Evolutionary conservation across 495 filamentous ascomycete genomes (phyloP), one percentile per base, ranked within the genome.

Genomic region (Trichoderma asperelloides): DNA sequence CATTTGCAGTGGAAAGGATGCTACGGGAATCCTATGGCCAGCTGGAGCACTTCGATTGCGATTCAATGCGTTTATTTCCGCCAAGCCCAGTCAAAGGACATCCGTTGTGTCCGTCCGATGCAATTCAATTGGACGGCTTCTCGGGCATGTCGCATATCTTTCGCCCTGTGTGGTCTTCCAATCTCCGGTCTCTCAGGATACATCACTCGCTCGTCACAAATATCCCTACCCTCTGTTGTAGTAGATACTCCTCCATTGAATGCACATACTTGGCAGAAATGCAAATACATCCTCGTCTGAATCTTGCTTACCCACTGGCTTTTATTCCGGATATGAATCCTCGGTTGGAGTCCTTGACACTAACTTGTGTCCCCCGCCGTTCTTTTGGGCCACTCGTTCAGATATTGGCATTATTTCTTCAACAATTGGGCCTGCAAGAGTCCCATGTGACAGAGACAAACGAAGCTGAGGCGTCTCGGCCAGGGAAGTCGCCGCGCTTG

Each of bases 191-290:
- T 11, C 69, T 83, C 7, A 74, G 80, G 15, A 71, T 80, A 16
- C 81, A 83, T 63, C 81, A 83, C 65, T 83, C 81, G 0, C 71
- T 83, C 5, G 78, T 82, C 4, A 83, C 81, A 0, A 75, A 78
- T 21, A 71, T 81, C 5, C 74, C 74, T 9, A 69, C 75, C 0
- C 57, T 83, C 0, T 66, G 70, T 6, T 67, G 69, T 0, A 66
- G 69, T 0, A 70, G 68, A 12, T 62, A 77, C 8, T 65, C 74
- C 1, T 65, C 71, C 11, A 62, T 71, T 65, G 68, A 67, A 7
- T 69, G 69, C 27, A 49, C 70, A 45, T 79, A 73, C 68, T 64
- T 80, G 2, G 76, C 78, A 12, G 81, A 83, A 66, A 75, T 69
- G 4, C 66, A 68, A 18, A 63, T 82, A 43, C 75, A 74, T 47